Evolutionary conservation across 2,329 filamentous ascomycete genomes (phyloP), one percentile per base, ranked within the genome.

Genomic region (Aspergillus sp.): DNA sequence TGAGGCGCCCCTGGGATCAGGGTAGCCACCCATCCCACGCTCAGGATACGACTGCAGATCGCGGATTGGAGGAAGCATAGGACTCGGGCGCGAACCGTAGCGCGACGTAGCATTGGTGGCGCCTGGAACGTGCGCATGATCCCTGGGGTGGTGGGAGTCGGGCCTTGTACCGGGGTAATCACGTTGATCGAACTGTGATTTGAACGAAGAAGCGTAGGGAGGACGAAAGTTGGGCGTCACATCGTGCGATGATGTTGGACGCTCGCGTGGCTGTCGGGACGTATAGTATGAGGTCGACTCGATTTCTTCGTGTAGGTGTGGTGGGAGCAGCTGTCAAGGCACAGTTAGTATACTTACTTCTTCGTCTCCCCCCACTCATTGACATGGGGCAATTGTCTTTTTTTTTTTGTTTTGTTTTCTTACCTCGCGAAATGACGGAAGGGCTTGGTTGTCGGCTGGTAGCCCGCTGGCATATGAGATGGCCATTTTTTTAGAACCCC

Each of bases 281-380:
- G 62, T 64, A 55, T 67, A 68, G 59, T 71, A 75, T 59, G 73
- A 65, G 12, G 69, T 70, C 21, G 74, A 75, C 35, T 77, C 74
- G 58, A 77, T 77, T 59, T 75, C 74, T 59, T 76, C 73, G 58
- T 76, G 74, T 9, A 77, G 68, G 59, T 77, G 72, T 56, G 73
- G 66, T 25, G 74, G 74, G 14, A 77, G 72, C 12, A 77, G 66
- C 74, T 77, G 48, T 9, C 31, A 17, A 15, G 14, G 5, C 40
- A 2, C 15, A 19, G 44, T 66, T 53, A 67, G 60, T 12, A 46
- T 15, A 23, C 25, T 41, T 50, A 14, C n/a, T 51, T 51, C 17
- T 45, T 51, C 37, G 25, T 25, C 6, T 25, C 6, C 40, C 25
- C 23, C 17, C 50, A 11, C 40, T 15, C 12, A 6, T 40, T 39